Evolutionary conservation across 1,284 basidiomycete genomes (phyloP).

Genomic region (Leccinum pallidistipes): DNA sequence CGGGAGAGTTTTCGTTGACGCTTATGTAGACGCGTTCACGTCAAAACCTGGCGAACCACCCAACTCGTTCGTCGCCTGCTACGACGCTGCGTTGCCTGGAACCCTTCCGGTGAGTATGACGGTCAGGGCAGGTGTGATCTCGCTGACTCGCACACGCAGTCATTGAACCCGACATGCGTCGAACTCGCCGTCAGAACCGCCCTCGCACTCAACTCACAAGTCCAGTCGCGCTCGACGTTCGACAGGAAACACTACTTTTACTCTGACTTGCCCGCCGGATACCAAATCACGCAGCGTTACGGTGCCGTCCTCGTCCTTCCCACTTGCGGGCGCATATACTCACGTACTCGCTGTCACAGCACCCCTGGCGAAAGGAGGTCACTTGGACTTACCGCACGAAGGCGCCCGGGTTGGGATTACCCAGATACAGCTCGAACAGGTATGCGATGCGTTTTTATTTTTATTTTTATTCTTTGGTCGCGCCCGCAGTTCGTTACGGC

Average conservation of each 20-base stretch:
- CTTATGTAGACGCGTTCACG: conserved; percentile 43
- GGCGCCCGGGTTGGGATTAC: conserved; percentile 72
- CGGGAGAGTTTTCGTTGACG: background rate
- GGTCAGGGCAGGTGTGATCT: background rate
- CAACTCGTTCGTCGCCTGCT: conserved; percentile 79
- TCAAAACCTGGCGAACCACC: conserved; percentile 53
- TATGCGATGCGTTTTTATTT: conserved; percentile 32
- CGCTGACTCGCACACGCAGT: conserved; percentile 42
- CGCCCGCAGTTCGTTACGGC: background rate
- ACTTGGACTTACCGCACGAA: conserved; percentile 49
- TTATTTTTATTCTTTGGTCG: background rate
- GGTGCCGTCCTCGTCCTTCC: conserved; percentile 38
- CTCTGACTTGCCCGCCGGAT: conserved; percentile 90
- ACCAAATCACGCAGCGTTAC: conserved; percentile 97
- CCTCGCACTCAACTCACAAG: conserved; percentile 72
- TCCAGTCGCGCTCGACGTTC: conserved; percentile 80
- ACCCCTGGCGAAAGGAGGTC: conserved; percentile 78
- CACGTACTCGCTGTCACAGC: conserved; percentile 42
- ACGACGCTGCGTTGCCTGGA: conserved; percentile 93
- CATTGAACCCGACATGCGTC: conserved; percentile 78
- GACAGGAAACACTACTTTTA: conserved; percentile 99
- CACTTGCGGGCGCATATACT: background rate
- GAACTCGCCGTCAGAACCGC: conserved; percentile 82
- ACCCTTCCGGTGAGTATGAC: conserved; percentile 75
- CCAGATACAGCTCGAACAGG: conserved; percentile 97